Conservation (phyloP, 768 basidiomycete species). For the Tephrocybe sp. region DNA sequence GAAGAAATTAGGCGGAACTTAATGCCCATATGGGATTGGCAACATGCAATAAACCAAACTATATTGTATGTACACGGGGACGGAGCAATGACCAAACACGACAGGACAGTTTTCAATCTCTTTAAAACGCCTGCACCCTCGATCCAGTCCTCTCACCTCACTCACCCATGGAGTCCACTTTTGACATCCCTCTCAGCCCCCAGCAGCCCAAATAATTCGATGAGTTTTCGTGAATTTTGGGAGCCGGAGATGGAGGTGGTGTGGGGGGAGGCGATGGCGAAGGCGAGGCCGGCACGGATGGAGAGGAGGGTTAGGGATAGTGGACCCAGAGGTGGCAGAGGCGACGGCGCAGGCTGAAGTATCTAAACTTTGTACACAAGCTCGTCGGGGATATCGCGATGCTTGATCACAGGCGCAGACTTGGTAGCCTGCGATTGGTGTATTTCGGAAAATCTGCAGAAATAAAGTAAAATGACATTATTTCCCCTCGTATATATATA, state of each 20-base stretch:
- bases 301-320: conserved; percentile 70
- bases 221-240: conserved; percentile 76
- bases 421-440: conserved; percentile 48
- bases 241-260: conserved; percentile 58
- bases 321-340: conserved; percentile 52
- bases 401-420: conserved; percentile 77
- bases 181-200: too few species aligned
- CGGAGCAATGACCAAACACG: too few species aligned
- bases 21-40: too few species aligned
- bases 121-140: too few species aligned
- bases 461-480: background rate
- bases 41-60: too few species aligned
- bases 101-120: too few species aligned
- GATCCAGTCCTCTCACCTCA: too few species aligned
- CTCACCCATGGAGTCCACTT: too few species aligned
- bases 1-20: too few species aligned
- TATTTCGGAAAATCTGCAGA: conserved; percentile 73
- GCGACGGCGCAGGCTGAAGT: conserved; percentile 75
- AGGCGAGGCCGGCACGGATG: conserved; percentile 72
- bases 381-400: conserved; percentile 66
- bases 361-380: conserved; percentile 86
- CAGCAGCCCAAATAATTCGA: conserved; percentile 93
- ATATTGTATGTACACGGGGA: too few species aligned
- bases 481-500: background rate
- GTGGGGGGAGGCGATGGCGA: conserved; percentile 57